Evolutionary conservation across 805 yeast genomes (phyloP), one percentile per base, ranked within the genome.

Genomic region (Candida chauliodis): DNA sequence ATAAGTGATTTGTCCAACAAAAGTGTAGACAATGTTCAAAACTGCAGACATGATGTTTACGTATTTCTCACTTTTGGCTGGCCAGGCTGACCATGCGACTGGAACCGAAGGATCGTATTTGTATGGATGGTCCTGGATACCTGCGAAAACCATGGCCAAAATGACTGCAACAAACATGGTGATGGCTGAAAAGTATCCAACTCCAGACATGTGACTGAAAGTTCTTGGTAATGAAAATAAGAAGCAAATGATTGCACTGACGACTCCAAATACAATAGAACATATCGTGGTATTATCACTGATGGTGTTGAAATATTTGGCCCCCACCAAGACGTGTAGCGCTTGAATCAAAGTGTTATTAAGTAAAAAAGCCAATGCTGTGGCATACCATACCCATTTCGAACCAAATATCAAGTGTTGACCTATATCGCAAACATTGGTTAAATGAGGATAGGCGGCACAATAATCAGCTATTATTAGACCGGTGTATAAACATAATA

Each of bases 1-100:
- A 45, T 77, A 78, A 4, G 79, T 74, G 53, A 78, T 73, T 54
- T 78, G 84, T 3, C 84, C 84, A 16, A 76, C 82, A 58, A 78
- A 77, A 1, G 83, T 76, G 54, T 77, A 78, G 17, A 76, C 77
- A 47, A 78, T 78, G 57, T 78, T 78, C 48, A 78, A 61, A 44
- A 72, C 63, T 0, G 83, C 83, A 27, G 67, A 54, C 81, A 78
- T 76, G 1, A 66, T 81, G 14, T 52, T 49, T 6, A 76, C 81
- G 46, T 63, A 78, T 3, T 73, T 63, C n/a, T 81, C 74, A 1
- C 78, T 81, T 38, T 61, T 41, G 8, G 42, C 66, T 1, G 84
- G 79, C 73, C 78, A 74, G 23, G 74, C 55, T 29, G 58, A 55
- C 63, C 68, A 75, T 3, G 51, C 51, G 10, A 75, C 72, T 1